phyloP scores from a whole-genome alignment of 2,329 filamentous ascomycete species.

The Sarocladium strictum region DNA sequence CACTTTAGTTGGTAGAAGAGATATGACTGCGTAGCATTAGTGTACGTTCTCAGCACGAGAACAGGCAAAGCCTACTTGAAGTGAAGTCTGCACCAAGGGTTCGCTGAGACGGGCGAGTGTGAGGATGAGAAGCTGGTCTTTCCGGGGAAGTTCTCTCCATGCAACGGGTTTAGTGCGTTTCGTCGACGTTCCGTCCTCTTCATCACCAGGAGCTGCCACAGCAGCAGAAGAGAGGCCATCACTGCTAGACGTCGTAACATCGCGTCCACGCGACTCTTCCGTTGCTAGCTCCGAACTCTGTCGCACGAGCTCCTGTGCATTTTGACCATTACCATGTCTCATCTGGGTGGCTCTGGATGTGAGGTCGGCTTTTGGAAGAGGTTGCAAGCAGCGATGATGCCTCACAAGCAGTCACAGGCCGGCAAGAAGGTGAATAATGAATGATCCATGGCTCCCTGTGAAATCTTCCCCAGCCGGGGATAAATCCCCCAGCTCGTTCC shows the following conservation, averaged over 20 bases:
- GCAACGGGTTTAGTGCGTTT: slow-evolving; percentile 9
- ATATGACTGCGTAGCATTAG: slow-evolving; percentile 48
- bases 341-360: not conserved
- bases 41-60: not conserved
- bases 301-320: not conserved
- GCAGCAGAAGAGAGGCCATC: not conserved
- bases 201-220: not conserved
- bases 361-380: not conserved
- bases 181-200: not conserved
- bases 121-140: slow-evolving; percentile 70
- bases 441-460: not conserved
- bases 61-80: slow-evolving; percentile 36
- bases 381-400: not conserved
- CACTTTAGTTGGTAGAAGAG: slow-evolving; percentile 79
- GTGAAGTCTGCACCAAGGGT: slow-evolving; percentile 71
- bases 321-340: not conserved
- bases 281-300: not conserved
- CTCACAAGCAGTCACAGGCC: not conserved
- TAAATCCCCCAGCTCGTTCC: not conserved
- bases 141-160: slow-evolving; percentile 70
- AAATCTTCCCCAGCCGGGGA: not conserved
- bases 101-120: slow-evolving; percentile 76
- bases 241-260: not conserved
- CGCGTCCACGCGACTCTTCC: not conserved
- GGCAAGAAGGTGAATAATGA: not conserved